Conservation (phyloP, 305 asterid species). For the Rubia peregrina region DNA sequence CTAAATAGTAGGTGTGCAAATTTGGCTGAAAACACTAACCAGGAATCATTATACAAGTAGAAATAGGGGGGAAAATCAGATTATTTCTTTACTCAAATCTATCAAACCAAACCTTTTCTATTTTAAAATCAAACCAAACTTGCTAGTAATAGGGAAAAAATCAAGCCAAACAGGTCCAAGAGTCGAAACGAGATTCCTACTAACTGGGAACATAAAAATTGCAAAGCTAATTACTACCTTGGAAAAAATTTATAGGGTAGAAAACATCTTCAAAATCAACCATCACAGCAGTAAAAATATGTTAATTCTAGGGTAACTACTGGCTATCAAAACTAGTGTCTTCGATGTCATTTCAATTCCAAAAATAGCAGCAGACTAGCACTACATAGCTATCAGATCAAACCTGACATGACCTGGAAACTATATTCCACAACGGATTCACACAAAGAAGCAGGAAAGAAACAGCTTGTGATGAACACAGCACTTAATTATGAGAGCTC, state of each 20-base stretch:
- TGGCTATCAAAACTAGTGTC: background rate
- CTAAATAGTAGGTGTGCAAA: too few species aligned
- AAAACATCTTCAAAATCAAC: background rate
- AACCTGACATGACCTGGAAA: background rate
- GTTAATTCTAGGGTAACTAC: conserved; percentile 2
- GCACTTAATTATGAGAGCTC: background rate
- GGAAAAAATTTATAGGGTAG: background rate
- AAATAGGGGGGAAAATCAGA: too few species aligned
- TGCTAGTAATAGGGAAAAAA: too few species aligned
- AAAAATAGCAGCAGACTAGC: background rate
- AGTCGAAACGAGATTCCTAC: background rate
- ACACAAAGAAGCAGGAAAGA: conserved; percentile 2
- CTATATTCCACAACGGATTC: conserved; percentile 2
- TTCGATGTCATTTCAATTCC: background rate
- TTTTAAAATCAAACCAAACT: too few species aligned
- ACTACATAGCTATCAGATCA: background rate
- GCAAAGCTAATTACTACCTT: too few species aligned
- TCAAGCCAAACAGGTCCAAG: too few species aligned
- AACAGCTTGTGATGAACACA: background rate
- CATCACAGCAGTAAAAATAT: background rate
- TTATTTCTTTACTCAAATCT: too few species aligned
- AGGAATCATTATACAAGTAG: too few species aligned
- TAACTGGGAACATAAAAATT: background rate
- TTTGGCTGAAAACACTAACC: too few species aligned
- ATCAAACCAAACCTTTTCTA: too few species aligned